A percentile compares a stretch with the other conserved stretches of the same genome.
These are phyloP conservation scores for Verticillium nonalfalfae DNA, from an alignment of 2,329 filamentous ascomycete species.

Conservation along the genomic window DNA sequence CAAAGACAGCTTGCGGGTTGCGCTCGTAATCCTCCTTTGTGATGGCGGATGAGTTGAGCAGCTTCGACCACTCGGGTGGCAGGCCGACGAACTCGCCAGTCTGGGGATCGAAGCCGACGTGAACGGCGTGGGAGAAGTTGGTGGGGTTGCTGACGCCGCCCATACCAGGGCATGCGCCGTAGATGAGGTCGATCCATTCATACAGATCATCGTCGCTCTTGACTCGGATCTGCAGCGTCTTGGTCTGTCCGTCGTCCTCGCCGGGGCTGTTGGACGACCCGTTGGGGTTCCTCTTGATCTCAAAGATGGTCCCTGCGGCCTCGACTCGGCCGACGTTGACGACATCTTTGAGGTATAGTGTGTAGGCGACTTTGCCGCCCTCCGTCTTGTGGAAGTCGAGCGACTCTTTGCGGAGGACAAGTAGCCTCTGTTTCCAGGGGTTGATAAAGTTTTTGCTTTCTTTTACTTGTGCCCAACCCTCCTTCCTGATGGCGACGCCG, in stretches of 20 bases:
- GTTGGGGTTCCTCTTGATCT: conserved; percentile 74
- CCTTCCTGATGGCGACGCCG: conserved; percentile 69
- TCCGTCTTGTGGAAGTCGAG: conserved; percentile 94
- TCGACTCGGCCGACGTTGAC: conserved; percentile 88
- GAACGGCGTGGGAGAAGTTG: conserved; percentile 94
- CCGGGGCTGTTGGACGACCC: conserved; percentile 64
- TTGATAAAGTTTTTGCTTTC: conserved; percentile 84
- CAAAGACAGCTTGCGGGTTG: conserved; percentile 80
- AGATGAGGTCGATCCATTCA: conserved; percentile 98
- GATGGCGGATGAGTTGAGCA: conserved; percentile 92
- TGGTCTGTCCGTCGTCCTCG: conserved; percentile 73
- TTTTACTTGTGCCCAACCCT: conserved; percentile 80
- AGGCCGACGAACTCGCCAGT: conserved; percentile 93
- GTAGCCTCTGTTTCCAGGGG: conserved; percentile 83
- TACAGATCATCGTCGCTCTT: conserved; percentile 96
- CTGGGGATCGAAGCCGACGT: conserved; percentile 94
- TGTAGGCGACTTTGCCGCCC: conserved; percentile 79
- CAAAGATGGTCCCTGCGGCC: conserved; percentile 85
- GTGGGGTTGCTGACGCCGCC: conserved; percentile 97
- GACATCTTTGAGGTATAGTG: conserved; percentile 79
- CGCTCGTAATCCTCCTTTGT: conserved; percentile 98
- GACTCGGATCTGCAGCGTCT: conserved; percentile 84
- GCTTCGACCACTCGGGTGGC: conserved; percentile 93
- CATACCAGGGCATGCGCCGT: conserved; percentile 94
- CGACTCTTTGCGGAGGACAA: conserved; percentile 87